Percentiles rank a stretch among this genome's conserved stretches.
phyloP scores from a whole-genome alignment of 805 yeast genomes.

The Ogataea degrootiae region DNA sequence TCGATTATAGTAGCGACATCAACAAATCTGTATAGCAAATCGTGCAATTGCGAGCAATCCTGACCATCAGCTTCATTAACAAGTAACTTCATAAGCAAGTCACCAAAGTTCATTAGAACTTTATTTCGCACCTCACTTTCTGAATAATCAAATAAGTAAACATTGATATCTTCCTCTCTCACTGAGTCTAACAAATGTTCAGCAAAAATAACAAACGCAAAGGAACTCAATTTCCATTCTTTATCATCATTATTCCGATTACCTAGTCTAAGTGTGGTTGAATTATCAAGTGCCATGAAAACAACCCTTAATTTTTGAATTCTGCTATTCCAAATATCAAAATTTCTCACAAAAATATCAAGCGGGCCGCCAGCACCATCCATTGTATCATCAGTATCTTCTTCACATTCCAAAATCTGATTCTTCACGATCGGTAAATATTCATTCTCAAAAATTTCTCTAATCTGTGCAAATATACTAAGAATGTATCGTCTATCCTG shows the following conservation, averaged over 20 bases:
- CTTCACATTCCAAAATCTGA: no score
- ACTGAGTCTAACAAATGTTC: slow-evolving; percentile 4
- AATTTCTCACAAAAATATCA: slow-evolving; percentile 4
- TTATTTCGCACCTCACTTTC: slow-evolving; percentile 7
- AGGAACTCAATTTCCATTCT: slow-evolving; percentile 1
- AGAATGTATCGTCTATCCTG: background rate
- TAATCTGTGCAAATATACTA: background rate
- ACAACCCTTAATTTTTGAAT: slow-evolving; percentile 5
- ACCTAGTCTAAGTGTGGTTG: slow-evolving; percentile 6
- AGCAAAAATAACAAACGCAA: slow-evolving; percentile 9
- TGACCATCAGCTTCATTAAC: background rate
- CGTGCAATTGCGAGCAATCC: background rate
- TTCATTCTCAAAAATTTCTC: background rate
- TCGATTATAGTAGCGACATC: slow-evolving; percentile 1
- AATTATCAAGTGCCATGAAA: slow-evolving; percentile 13
- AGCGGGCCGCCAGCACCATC: background rate
- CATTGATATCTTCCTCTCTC: slow-evolving; percentile 3
- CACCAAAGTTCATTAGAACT: slow-evolving; percentile 8
- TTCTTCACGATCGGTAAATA: background rate
- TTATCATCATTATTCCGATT: background rate
- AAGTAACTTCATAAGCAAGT: background rate
- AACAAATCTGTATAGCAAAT: slow-evolving; percentile 3
- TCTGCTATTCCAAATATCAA: slow-evolving; percentile 11
- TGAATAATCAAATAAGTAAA: slow-evolving; percentile 8
- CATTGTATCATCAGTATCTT: background rate